Evolutionary conservation across 306 rosid genomes (phyloP).

Genomic region (Argentina anserina): DNA sequence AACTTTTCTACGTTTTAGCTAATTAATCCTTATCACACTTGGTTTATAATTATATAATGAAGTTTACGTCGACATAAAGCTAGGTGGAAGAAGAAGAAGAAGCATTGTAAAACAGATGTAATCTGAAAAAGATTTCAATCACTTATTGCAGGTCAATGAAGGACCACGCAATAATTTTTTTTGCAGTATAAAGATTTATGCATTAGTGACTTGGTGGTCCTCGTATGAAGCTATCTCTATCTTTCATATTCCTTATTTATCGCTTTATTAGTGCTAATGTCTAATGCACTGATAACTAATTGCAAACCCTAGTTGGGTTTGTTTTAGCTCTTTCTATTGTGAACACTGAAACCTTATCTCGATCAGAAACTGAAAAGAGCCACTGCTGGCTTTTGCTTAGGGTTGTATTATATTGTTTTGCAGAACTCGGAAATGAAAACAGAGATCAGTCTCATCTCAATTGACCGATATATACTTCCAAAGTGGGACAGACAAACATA

Average conservation of each 20-base stretch:
- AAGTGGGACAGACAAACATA: neutral
- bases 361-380: neutral
- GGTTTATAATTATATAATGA: neutral
- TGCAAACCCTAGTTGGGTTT: neutral
- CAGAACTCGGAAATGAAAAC: neutral
- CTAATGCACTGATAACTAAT: neutral
- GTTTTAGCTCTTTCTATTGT: neutral
- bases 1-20: neutral
- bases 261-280: neutral
- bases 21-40: neutral
- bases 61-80: neutral
- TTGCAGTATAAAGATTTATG: constrained; percentile 53
- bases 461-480: neutral
- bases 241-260: constrained; percentile 35
- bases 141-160: constrained; percentile 28
- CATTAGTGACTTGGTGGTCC: constrained; percentile 25
- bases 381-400: neutral
- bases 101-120: constrained; percentile 5
- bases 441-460: neutral
- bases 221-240: constrained; percentile 14
- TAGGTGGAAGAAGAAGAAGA: neutral
- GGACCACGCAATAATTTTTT: constrained; percentile 62
- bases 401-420: neutral
- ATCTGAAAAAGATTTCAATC: constrained; percentile 23
- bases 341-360: neutral